Evolutionary conservation across 306 rosid genomes (phyloP), one percentile per base, ranked within the genome.

Genomic region (Erythrophleum fordii): DNA sequence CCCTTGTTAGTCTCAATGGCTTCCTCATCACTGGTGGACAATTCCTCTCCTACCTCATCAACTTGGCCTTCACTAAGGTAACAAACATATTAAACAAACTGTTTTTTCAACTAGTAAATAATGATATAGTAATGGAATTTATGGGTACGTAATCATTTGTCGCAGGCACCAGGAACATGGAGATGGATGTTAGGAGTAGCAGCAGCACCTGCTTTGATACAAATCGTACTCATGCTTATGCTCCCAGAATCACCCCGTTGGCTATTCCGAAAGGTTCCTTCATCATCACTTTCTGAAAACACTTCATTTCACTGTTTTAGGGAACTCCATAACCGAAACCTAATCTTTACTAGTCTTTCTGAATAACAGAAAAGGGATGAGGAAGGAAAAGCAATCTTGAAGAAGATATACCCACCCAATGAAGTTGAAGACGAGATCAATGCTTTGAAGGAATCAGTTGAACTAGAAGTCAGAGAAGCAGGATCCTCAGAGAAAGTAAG

Each of bases 131-230:
- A 60, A 28, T 60, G 16, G 22, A 49, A n/a, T n/a, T n/a, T n/a
- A n/a, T n/a, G n/a, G n/a, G 4, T 31, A 4, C 4, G n/a, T n/a
- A 13, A 29, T 71, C 5, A 45, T 61, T 46, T 72, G 11, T 49
- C 69, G 60, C 81, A 90, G 94, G 87, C 81, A 48, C 91, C 86
- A 0, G 95, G 91, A 29, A 91, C 92, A 56, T 91, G 95, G 95
- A 84, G 95, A 60, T 91, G 91, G 92, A 91, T 91, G 95, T 82
- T 91, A 82, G 95, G 95, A 52, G 88, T 91, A 22, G 95, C 92
- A 25, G 91, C 89, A 78, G 34, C 76, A 34, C 95, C 95, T 26
- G 92, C 92, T 49, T 1, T 88, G 25, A 46, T 75, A 55, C 95
- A 91, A 81, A 85, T 88, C 5, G 0, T 69, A 39, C 41, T 88